These are phyloP conservation scores for Coemansia sp. DNA, from an alignment of 192 early-diverging fungal genomes.

Conservation along the genomic window DNA sequence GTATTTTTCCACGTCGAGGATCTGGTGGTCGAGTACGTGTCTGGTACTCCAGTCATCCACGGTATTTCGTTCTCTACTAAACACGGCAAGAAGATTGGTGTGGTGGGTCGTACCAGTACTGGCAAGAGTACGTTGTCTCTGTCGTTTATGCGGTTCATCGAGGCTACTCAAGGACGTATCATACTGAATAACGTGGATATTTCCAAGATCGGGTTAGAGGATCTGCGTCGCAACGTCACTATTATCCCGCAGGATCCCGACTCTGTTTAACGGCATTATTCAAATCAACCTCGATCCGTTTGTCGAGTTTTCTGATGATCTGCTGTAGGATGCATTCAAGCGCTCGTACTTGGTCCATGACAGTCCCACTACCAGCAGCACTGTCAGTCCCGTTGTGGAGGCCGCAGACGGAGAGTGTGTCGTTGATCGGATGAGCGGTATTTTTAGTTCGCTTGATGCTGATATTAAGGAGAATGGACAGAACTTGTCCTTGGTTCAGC, in stretches of 20 bases:
- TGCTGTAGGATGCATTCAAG: too few species aligned
- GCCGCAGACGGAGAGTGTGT: too few species aligned
- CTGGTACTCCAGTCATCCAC: slow-evolving; percentile 77
- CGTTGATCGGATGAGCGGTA: too few species aligned
- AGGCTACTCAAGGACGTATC: slow-evolving; percentile 66
- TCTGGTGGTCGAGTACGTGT: slow-evolving; percentile 24
- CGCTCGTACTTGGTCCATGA: too few species aligned
- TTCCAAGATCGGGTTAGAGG: slow-evolving; percentile 66
- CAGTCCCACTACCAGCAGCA: too few species aligned
- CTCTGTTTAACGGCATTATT: slow-evolving; percentile 31
- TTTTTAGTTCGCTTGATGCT: slow-evolving; percentile 1
- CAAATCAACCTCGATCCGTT: too few species aligned
- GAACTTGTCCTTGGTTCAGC: slow-evolving; percentile 79
- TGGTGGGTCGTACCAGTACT: slow-evolving; percentile 88
- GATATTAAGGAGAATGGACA: slow-evolving; percentile 80
- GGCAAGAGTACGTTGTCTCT: slow-evolving; percentile 78
- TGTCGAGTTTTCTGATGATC: too few species aligned
- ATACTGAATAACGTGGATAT: slow-evolving; percentile 78
- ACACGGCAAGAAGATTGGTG: slow-evolving; percentile 81
- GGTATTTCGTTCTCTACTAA: slow-evolving; percentile 70
- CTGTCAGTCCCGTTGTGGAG: too few species aligned
- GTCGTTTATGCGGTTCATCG: slow-evolving; percentile 77
- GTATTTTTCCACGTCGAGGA: slow-evolving; percentile 51
- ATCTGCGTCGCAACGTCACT: slow-evolving; percentile 75
- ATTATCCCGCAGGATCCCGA: slow-evolving; percentile 92